Evolutionary conservation across 768 basidiomycete species (phyloP).

Genomic region (Phylloporus sp.): DNA sequence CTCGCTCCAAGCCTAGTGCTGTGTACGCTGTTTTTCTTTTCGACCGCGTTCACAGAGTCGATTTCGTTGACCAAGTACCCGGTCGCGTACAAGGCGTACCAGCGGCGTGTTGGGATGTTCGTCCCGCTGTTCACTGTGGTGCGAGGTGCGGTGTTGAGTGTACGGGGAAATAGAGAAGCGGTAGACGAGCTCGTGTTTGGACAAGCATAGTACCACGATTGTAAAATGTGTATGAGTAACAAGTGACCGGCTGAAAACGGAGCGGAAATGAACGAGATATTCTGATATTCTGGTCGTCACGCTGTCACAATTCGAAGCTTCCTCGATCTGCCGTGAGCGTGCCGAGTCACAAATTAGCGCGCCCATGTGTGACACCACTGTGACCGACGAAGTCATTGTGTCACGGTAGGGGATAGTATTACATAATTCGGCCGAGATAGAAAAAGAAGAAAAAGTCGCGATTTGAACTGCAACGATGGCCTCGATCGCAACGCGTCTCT

Average conservation of each 20-base stretch:
- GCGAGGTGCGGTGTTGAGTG: slow-evolving; percentile 37
- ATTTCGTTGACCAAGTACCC: slow-evolving; percentile 77
- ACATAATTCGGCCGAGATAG: slow-evolving; percentile 7
- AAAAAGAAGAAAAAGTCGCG: slow-evolving; percentile 10
- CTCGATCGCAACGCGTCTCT: slow-evolving; percentile 54
- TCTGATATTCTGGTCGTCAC: no score
- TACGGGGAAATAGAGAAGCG: slow-evolving; percentile 33
- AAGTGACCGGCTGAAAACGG: no score
- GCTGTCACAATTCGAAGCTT: no score
- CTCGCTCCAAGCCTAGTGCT: slow-evolving; percentile 58
- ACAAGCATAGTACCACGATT: slow-evolving; percentile 17
- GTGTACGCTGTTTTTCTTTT: slow-evolving; percentile 68
- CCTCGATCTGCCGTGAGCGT: no score
- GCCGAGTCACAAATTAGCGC: no score
- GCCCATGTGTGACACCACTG: no score
- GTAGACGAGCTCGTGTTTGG: slow-evolving; percentile 45
- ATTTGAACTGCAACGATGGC: slow-evolving; percentile 50
- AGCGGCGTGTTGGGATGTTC: slow-evolving; percentile 80
- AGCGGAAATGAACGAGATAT: no score
- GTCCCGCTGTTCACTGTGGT: slow-evolving; percentile 43
- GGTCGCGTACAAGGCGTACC: slow-evolving; percentile 63
- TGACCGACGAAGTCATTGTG: no score
- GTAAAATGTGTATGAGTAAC: slow-evolving; percentile 24
- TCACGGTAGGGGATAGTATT: no score
- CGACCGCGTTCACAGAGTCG: slow-evolving; percentile 74